Percentiles rank a stretch among this genome's conserved stretches.
Conservation (phyloP, 306 rosid species). For the Vachellia collinsii region DNA sequence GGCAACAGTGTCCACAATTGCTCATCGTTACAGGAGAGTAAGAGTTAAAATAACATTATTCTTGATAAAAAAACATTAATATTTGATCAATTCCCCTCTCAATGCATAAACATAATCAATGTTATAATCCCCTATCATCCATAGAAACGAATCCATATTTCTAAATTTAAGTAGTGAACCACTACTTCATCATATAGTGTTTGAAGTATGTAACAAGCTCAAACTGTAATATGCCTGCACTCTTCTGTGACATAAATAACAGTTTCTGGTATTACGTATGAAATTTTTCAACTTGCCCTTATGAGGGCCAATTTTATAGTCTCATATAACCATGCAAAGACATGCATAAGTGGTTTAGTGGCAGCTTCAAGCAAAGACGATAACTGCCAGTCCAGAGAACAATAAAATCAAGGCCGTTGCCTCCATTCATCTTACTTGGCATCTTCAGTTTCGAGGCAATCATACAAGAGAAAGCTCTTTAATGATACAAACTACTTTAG, state of each 20-base stretch:
- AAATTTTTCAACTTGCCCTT: conserved; percentile 9
- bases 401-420: conserved; percentile 10
- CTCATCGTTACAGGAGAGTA: neutral
- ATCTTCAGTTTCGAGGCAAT: conserved; percentile 22
- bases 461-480: conserved; percentile 29
- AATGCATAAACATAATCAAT: neutral
- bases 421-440: conserved; percentile 9
- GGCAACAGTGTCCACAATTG: neutral
- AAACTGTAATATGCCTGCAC: conserved; percentile 7
- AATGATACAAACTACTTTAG: conserved; percentile 6
- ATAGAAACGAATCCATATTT: neutral
- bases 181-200: conserved; percentile 10
- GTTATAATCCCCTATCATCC: neutral
- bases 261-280: neutral
- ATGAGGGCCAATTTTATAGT: conserved; percentile 14
- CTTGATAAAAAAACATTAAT: neutral
- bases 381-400: conserved; percentile 3
- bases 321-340: neutral
- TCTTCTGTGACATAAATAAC: conserved; percentile 17
- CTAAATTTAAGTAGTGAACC: conserved; percentile 1
- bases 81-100: neutral
- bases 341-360: conserved; percentile 13
- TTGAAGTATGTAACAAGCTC: conserved; percentile 23
- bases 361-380: neutral
- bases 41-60: neutral